Evolutionary conservation across 495 filamentous ascomycete species (phyloP).

Genomic region (Neurospora discreta): DNA sequence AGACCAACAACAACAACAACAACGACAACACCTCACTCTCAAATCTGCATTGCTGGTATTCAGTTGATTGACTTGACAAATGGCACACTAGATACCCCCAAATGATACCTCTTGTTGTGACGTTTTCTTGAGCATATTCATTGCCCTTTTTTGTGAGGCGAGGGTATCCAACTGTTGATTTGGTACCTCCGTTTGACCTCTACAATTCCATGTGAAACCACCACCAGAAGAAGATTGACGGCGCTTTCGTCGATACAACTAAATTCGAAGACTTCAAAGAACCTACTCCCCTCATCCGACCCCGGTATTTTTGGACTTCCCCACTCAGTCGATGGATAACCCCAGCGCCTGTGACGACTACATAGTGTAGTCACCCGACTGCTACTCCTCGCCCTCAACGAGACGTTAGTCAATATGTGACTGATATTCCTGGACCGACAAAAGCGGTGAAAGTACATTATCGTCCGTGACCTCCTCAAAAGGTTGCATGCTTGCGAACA

Average conservation of each 20-base stretch:
- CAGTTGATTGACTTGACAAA: background rate
- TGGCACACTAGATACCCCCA: background rate
- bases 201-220: background rate
- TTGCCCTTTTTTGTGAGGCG: background rate
- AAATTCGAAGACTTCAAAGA: background rate
- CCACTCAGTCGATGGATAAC: background rate
- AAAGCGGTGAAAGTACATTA: conserved; percentile 16
- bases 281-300: background rate
- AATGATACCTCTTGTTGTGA: background rate
- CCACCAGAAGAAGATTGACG: background rate
- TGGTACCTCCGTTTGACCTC: background rate
- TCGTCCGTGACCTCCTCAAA: background rate
- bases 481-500: background rate
- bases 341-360: background rate
- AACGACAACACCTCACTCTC: background rate
- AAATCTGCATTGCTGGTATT: background rate
- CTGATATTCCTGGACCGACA: conserved; percentile 6
- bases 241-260: background rate
- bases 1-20: background rate
- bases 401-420: background rate
- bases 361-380: background rate
- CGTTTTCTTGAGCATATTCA: background rate
- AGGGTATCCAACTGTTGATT: background rate
- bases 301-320: background rate
- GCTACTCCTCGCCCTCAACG: background rate